Evolutionary conservation across 106 monocot species (phyloP).

Genomic region (Gastrodia elata): DNA sequence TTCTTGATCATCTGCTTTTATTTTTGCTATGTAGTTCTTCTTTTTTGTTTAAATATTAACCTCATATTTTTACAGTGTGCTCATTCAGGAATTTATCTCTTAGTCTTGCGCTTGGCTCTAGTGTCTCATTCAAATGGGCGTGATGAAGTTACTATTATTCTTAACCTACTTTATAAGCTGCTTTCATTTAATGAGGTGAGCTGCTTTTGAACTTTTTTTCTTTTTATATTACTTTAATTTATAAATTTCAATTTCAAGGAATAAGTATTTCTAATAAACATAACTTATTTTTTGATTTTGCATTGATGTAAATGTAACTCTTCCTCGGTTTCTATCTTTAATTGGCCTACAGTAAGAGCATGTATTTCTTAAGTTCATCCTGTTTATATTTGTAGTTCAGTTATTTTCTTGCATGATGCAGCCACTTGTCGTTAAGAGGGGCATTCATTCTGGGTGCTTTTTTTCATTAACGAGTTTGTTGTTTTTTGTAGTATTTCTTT

Average conservation of each 20-base stretch:
- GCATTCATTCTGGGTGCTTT: not conserved
- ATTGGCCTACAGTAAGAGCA: not conserved
- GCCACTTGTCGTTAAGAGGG: not conserved
- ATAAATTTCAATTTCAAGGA: not conserved
- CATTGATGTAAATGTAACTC: not conserved
- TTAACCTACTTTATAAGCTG: constrained; percentile 60
- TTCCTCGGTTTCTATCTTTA: not conserved
- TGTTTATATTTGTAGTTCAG: not conserved
- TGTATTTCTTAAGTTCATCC: not conserved
- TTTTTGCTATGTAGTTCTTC: not conserved
- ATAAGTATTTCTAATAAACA: not conserved
- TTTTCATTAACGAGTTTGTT: not conserved
- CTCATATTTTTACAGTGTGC: constrained; percentile 32
- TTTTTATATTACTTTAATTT: not conserved
- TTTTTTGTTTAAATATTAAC: not conserved
- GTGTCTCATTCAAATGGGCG: constrained; percentile 28
- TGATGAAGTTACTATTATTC: constrained; percentile 37
- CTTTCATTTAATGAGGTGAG: constrained; percentile 56
- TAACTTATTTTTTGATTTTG: not conserved
- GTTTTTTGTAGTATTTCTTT: not conserved
- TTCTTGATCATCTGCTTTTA: too few species aligned
- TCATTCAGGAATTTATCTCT: constrained; percentile 56
- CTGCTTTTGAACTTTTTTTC: not conserved
- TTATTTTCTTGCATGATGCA: not conserved
- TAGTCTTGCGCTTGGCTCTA: constrained; percentile 55